Base-by-base conservation (phyloP, 257 asterid genomes). In the Ajuga chamaepitys region DNA sequence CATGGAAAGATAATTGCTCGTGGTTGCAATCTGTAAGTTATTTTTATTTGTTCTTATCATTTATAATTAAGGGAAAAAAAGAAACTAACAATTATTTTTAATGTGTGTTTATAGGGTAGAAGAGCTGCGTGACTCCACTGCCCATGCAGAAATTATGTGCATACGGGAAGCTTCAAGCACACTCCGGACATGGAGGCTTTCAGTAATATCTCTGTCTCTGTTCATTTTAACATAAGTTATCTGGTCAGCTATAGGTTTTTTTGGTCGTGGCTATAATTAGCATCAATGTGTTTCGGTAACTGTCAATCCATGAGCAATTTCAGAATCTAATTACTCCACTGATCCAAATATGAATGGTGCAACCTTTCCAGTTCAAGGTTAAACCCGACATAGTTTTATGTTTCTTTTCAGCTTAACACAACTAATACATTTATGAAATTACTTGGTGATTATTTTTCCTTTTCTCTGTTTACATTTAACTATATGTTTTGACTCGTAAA, bases 141-240 rank as follows among this genome's bases (percentile, higher is more conserved):
- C 98, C 40, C 99, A 94, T 72, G 99, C 99, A 0, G 99, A 94
- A 81, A 90, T 94, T 82, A 75, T 85, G 60, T 94, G 99, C 88
- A 94, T 94, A 72, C 73, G 95, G 69, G 93, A 90, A 70, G 99
- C 96, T 72, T 94, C 99, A 26, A 90, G 77, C 65, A 50, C 65
- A 18, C 95, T 90, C 61, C 77, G 76, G 47, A 69, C 96, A 21
- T 94, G 99, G 99, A 88, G 99, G 83, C 95, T 94, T 73, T 88
- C 98, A 56, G 99, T 94, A 83, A 75, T 48, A 46, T 69, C 56
- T 40, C 58, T 66, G 3, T 46, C 70, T 64, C 41, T 58, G 17
- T 59, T 52, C 41, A 22, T 68, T 60, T n/a, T 64, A 42, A 69
- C 69, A 59, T 52, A 51, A 52, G 32, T 32, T 66, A 32, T 74